Conservation (phyloP, 2,329 filamentous ascomycete genomes). For the Parastagonospora avenae region DNA sequence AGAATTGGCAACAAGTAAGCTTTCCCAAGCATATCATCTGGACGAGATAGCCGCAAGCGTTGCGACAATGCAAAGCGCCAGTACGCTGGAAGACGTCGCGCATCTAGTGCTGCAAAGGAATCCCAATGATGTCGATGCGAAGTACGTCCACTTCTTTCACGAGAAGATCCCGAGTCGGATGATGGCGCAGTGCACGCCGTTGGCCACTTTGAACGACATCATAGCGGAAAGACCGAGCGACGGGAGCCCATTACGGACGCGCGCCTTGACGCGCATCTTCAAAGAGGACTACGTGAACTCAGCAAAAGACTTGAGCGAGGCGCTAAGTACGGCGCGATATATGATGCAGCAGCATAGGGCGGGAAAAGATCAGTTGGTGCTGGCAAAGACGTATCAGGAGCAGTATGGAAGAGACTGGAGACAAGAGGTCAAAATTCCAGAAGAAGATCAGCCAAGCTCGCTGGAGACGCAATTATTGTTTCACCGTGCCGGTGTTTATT, state of each 20-base stretch:
- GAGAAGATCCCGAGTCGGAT: slow-evolving; percentile 82
- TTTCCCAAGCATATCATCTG: slow-evolving; percentile 76
- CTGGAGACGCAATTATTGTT: slow-evolving; percentile 77
- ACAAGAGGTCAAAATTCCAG: slow-evolving; percentile 58
- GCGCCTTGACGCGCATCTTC: slow-evolving; percentile 75
- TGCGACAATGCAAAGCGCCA: slow-evolving; percentile 80
- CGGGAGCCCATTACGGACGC: slow-evolving; percentile 70
- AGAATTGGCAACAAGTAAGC: slow-evolving; percentile 77
- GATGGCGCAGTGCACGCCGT: slow-evolving; percentile 72
- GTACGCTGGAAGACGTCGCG: slow-evolving; percentile 77
- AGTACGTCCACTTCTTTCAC: slow-evolving; percentile 91
- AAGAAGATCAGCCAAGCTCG: slow-evolving; percentile 74
- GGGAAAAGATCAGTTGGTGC: slow-evolving; percentile 58
- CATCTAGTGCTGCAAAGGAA: slow-evolving; percentile 73
- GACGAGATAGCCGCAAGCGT: slow-evolving; percentile 86
- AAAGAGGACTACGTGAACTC: slow-evolving; percentile 76
- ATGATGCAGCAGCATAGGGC: slow-evolving; percentile 59
- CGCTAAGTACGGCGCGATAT: slow-evolving; percentile 62
- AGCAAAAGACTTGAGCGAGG: slow-evolving; percentile 70
- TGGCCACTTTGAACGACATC: slow-evolving; percentile 70
- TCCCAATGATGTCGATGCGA: slow-evolving; percentile 71
- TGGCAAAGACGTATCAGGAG: slow-evolving; percentile 52
- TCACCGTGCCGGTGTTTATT: slow-evolving; percentile 73
- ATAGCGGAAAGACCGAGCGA: slow-evolving; percentile 68
- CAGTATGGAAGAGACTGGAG: slow-evolving; percentile 53